Base-by-base conservation (phyloP, 306 rosid species). In the Erythrophleum fordii region DNA sequence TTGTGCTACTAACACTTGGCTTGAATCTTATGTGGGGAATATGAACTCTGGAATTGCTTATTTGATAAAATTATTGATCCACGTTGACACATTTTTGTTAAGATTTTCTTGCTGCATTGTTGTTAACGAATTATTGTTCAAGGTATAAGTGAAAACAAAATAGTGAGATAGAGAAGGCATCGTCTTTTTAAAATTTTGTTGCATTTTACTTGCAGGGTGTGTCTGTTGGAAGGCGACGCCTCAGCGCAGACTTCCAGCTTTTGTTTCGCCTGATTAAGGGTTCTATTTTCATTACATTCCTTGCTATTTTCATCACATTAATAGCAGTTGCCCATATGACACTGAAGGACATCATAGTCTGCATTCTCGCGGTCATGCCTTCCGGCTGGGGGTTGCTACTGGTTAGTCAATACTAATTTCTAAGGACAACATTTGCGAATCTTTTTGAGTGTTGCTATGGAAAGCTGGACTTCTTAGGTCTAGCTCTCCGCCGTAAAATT, bases 311-410 rank as follows among this genome's bases (percentile, higher is more conserved):
- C 84, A 89, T 95, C 31, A 69, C 80, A 75, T 82, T 95, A 69
- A 78, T 95, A 74, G 95, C 87, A 64, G 69, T 91, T 20, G 91
- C 88, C 69, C 80, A 86, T 3, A 80, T 95, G 94, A 90, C 95
- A 29, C 18, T 88, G 13, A 86, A 69, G 83, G 99, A 95, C 83
- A 82, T 91, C 64, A 11, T 93, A 26, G 90, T 92, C 62, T 87
- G 93, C 91, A 77, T 93, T 81, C 93, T 95, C 46, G 98, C 98
- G 41, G 91, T 95, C 85, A 83, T 90, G 92, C 99, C 99, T 25
- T 89, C 99, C 11, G 99, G 98, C 79, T 95, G 99, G 99, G 99
- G 99, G 29, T 39, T 95, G 85, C 92, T 95, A 73, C 85, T 70
- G 95, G 99, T 95, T 11, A 88, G 96, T 90, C 69, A 46, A 69